phyloP scores from a whole-genome alignment of 2,329 filamentous ascomycete species.

The Ceratocystiopsis minuta region DNA sequence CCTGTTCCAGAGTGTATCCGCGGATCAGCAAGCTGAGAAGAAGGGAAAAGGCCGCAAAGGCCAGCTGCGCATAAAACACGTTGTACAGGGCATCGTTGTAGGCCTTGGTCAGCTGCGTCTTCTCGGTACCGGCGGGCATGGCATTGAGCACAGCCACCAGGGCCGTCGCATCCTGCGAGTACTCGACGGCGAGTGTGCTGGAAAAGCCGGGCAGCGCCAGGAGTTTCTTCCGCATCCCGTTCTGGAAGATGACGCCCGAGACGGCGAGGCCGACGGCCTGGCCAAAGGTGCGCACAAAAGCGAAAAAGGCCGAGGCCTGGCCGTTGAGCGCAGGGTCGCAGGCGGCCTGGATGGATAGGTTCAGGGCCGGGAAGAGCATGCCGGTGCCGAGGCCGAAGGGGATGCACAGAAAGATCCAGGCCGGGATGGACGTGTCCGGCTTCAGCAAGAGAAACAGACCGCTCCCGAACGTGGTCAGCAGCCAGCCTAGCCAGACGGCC shows the following conservation, averaged over 20 bases:
- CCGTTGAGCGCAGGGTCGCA: slow-evolving; percentile 19
- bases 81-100: slow-evolving; percentile 35
- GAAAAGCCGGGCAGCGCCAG: slow-evolving; percentile 5
- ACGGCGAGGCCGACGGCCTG: slow-evolving; percentile 24
- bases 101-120: slow-evolving; percentile 14
- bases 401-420: slow-evolving; percentile 20
- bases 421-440: slow-evolving; percentile 9
- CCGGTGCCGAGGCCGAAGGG: slow-evolving; percentile 20
- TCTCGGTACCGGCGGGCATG: slow-evolving; percentile 24
- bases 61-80: slow-evolving; percentile 35
- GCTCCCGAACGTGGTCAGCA: slow-evolving; percentile 11
- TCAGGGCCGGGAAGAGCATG: slow-evolving; percentile 21
- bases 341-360: slow-evolving; percentile 21
- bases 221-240: slow-evolving; percentile 11
- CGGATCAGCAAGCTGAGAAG: slow-evolving; percentile 33
- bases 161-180: slow-evolving; percentile 34
- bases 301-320: slow-evolving; percentile 22
- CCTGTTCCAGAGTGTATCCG: slow-evolving; percentile 28
- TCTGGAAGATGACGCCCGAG: slow-evolving; percentile 23
- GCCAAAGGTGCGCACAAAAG: slow-evolving; percentile 22
- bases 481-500: slow-evolving; percentile 14
- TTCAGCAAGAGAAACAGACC: slow-evolving; percentile 10
- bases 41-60: slow-evolving; percentile 29
- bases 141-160: slow-evolving; percentile 35
- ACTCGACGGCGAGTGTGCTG: slow-evolving; percentile 17